Evolutionary conservation across 805 yeast genomes (phyloP), one percentile per base, ranked within the genome.

Genomic region (Suhomyces emberorum): DNA sequence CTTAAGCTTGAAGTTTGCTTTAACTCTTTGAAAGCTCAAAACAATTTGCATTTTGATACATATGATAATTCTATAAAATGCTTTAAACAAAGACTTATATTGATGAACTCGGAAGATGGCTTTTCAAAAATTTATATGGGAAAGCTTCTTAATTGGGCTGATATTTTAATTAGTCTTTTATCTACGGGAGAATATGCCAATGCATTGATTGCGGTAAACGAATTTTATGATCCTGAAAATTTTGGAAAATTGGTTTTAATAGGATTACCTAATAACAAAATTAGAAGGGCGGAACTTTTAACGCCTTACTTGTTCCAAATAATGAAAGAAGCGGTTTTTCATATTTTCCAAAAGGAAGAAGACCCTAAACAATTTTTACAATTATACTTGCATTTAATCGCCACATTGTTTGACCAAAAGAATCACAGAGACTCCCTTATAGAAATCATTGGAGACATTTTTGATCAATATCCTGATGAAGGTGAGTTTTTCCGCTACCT

Each of bases 141-240:
- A 0, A 65, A 77, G 16, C 57, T 78, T 11, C 63, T 78, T 2
- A 78, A 72, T 46, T 87, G 88, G 95, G 86, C 82, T 0, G 89
- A 83, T 45, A 63, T 69, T 18, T 55, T 85, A 1, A 54, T 74
- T 39, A 64, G 58, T 5, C 51, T 74, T 9, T 62, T 87, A 32
- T 63, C 73, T 8, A 46, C 58, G 2, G 77, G 74, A 1, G 54
- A 72, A 15, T 81, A 79, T 37, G 54, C 73, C 4, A 61, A 55
- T 2, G 89, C 95, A 0, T 64, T 86, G n/a, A 56, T 62, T 2
- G 61, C 72, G 11, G 81, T 84, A 0, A 62, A 72, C 30, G 56
- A 59, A 6, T 83, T 73, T 51, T 86, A 76, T 43, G 45, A 49
- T 15, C 53, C 64, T 33, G 43, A 50, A 1, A 79, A 82, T 8